phyloP scores from a whole-genome alignment of 805 yeast genomes.

The Isabelozyma pseudorhagii region DNA sequence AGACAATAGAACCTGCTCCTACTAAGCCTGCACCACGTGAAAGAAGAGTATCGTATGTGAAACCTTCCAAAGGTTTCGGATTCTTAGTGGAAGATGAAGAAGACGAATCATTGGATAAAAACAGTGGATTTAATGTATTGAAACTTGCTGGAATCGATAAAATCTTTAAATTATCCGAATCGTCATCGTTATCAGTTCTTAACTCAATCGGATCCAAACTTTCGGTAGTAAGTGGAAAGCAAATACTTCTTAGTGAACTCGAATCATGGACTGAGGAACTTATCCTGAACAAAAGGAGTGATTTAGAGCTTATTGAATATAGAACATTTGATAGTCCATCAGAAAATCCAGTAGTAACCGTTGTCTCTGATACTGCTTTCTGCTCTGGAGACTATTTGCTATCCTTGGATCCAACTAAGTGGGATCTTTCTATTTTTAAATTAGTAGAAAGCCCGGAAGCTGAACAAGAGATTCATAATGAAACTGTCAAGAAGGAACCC shows the following conservation, averaged over 20 bases:
- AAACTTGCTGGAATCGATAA: neutral
- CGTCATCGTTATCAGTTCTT: neutral
- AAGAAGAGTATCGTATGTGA: conserved; percentile 7
- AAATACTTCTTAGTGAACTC: neutral
- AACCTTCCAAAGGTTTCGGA: conserved; percentile 28
- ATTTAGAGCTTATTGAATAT: neutral
- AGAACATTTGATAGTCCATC: neutral
- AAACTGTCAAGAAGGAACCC: neutral
- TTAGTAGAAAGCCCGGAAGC: neutral
- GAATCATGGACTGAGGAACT: neutral
- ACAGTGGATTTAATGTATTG: neutral
- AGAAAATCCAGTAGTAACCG: neutral
- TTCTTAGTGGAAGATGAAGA: neutral
- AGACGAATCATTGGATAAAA: neutral
- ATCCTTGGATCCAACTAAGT: neutral
- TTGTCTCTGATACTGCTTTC: neutral
- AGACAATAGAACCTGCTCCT: neutral
- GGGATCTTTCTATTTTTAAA: neutral
- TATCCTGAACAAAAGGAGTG: neutral
- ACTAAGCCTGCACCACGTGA: neutral
- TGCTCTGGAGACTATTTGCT: neutral
- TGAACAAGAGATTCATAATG: neutral
- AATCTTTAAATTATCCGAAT: neutral
- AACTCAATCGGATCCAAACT: neutral
- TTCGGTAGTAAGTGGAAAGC: neutral